These are phyloP conservation scores for Apiospora phragmitis DNA, from an alignment of 2,329 filamentous ascomycete genomes.

Conservation along the genomic window DNA sequence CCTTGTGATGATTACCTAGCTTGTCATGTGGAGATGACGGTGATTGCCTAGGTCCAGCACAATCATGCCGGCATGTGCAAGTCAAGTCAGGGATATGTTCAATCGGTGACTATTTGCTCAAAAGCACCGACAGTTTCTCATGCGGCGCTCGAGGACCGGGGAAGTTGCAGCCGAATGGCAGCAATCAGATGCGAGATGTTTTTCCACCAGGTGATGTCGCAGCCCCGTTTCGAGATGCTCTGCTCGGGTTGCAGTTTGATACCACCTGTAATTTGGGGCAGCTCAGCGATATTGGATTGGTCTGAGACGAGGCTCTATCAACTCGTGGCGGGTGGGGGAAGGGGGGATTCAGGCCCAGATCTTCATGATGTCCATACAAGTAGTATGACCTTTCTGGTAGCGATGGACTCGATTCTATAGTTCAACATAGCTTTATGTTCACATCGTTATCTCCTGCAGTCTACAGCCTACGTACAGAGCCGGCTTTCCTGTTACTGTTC, in stretches of 20 bases:
- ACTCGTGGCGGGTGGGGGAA: too few relatives aligned
- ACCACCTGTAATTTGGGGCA: not conserved
- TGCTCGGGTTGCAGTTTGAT: not conserved
- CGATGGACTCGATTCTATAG: not conserved
- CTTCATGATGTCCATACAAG: not conserved
- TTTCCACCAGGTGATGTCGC: not conserved
- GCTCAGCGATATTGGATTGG: not conserved
- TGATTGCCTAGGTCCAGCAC: not conserved
- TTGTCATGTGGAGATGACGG: not conserved
- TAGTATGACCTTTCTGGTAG: not conserved
- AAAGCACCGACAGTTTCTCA: not conserved
- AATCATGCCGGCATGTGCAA: not conserved
- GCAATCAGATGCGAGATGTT: not conserved
- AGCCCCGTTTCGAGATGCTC: not conserved
- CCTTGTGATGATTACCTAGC: not conserved
- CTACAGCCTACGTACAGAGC: not conserved
- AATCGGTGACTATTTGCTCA: not conserved
- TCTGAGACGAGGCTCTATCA: too few relatives aligned
- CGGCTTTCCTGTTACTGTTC: not conserved
- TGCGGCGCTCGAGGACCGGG: not conserved
- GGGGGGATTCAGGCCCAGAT: too few relatives aligned
- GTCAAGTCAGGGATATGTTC: not conserved
- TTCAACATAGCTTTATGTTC: not conserved
- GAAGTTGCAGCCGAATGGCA: not conserved
- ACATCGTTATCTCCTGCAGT: not conserved